Base-by-base conservation (phyloP, 208 protist genomes). In the Leptomonas seymouri region DNA sequence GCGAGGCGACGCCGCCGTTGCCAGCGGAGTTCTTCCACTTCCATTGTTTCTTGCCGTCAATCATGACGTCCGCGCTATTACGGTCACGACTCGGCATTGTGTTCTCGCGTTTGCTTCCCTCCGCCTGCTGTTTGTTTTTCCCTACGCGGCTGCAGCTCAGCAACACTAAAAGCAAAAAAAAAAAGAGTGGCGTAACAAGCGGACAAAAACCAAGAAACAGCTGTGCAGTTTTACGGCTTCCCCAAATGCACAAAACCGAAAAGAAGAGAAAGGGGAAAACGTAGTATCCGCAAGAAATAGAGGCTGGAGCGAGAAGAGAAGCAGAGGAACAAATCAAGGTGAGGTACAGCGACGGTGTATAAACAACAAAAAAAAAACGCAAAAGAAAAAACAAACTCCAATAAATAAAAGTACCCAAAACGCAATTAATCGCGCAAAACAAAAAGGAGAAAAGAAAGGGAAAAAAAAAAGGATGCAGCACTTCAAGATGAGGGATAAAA, bases 1-100 rank as follows among this genome's bases (percentile, higher is more conserved):
- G 54, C n/a, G 56, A 69, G 18, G 34, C 36, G 28, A 64, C 49
- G 27, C 46, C 55, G 14, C 42, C 54, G 15, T 58, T 42, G 18
- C 39, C 48, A 39, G 2, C 59, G 56, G 62, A 59, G 63, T 65
- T 60, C 8, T 39, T 65, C 14, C 39, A 58, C 6, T 36, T 64
- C 46, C 61, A 60, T 36, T 54, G 42, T 44, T 62, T 44, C 31
- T 46, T 62, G n/a, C 39, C 45, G 44, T 70, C 56, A 16, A 76
- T 65, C 36, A 64, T 65, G 45, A 69, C 58, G 34, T 57, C 61
- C 18, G 53, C 18, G 31, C 36, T 30, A 7, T 39, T 18, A 21
- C 30, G 49, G 23, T 55, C 44, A 18, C 46, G 15, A 27, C 31
- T 31, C 4, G 48, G 53, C 70, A 75, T 75, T 8, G n/a, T 39